Percentiles rank a stretch among this genome's conserved stretches.
These are phyloP conservation scores for Coniochaeta sp. DNA, from an alignment of 2,329 filamentous ascomycete genomes.

Conservation along the genomic window DNA sequence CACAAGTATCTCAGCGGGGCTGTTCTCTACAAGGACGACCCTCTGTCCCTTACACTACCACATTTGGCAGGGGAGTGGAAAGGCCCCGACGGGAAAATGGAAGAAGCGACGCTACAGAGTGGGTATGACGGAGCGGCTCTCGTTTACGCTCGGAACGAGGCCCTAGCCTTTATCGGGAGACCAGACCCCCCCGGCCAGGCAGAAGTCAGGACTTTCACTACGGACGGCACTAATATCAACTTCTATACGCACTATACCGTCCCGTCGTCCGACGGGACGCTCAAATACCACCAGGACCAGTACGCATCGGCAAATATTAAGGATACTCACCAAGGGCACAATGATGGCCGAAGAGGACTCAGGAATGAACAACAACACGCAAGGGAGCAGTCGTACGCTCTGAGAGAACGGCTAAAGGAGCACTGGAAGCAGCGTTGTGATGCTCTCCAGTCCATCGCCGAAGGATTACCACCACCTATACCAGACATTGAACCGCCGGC, in stretches of 20 bases:
- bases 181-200: slow-evolving; percentile 12
- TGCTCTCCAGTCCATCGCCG: background rate
- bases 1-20: slow-evolving; percentile 9
- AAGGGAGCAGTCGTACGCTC: slow-evolving; percentile 7
- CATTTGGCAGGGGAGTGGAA: slow-evolving; percentile 20
- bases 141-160: slow-evolving; percentile 17
- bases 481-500: too few species aligned
- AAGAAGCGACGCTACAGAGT: slow-evolving; percentile 11
- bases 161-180: slow-evolving; percentile 12
- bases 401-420: slow-evolving; percentile 11
- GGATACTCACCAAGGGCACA: slow-evolving; percentile 8
- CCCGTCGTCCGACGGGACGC: slow-evolving; percentile 5
- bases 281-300: slow-evolving; percentile 15
- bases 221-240: slow-evolving; percentile 16
- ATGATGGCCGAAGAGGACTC: slow-evolving; percentile 10
- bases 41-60: slow-evolving; percentile 15
- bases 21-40: slow-evolving; percentile 11
- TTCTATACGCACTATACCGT: slow-evolving; percentile 19
- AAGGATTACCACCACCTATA: too few species aligned
- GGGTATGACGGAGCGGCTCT: slow-evolving; percentile 18
- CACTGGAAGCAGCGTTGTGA: slow-evolving; percentile 10
- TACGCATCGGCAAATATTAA: slow-evolving; percentile 9
- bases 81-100: slow-evolving; percentile 6
- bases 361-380: slow-evolving; percentile 17
- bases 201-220: slow-evolving; percentile 17